A percentile compares a stretch with the other conserved stretches of the same genome.
Evolutionary conservation across 139 green algal genomes (phyloP).

Genomic region (Dunaliella sp.): DNA sequence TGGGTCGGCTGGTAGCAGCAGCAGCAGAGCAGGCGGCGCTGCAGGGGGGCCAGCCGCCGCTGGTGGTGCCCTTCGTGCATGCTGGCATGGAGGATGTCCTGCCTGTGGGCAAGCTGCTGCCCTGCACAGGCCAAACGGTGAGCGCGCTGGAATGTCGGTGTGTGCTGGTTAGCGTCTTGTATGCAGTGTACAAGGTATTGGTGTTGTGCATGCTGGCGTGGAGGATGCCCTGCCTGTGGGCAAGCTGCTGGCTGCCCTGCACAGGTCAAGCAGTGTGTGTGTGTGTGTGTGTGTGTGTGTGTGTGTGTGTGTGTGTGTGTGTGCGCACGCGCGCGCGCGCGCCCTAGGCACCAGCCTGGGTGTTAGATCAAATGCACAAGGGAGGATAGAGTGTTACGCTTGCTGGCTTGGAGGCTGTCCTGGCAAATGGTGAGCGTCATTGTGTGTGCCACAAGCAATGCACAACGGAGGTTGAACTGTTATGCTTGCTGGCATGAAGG

Average conservation of each 20-base stretch:
- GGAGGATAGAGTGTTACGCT: too few species aligned
- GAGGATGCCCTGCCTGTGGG: not conserved
- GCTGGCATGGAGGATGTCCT: slow-evolving; percentile 80
- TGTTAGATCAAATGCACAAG: too few species aligned
- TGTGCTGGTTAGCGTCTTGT: too few species aligned
- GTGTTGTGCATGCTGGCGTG: not conserved
- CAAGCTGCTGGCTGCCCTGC: not conserved
- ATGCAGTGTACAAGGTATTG: not conserved
- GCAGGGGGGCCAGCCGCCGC: slow-evolving; percentile 32
- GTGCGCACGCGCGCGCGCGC: too few species aligned
- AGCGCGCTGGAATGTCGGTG: not conserved
- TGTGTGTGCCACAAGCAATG: too few species aligned
- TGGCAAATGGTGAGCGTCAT: too few species aligned
- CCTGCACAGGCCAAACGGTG: slow-evolving; percentile 51
- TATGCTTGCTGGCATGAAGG: too few species aligned
- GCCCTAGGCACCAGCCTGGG: too few species aligned
- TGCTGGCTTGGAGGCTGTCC: too few species aligned
- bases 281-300: too few species aligned
- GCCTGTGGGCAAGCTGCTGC: slow-evolving; percentile 63
- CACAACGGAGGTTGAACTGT: too few species aligned
- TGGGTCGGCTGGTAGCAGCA: slow-evolving; percentile 70
- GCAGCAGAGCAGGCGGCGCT: slow-evolving; percentile 3
- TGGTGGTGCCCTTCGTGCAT: slow-evolving; percentile 89
- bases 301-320: too few species aligned
- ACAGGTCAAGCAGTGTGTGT: not conserved